Base-by-base conservation (phyloP, 2,329 filamentous ascomycete genomes). In the Neonectria neomacrospora region DNA sequence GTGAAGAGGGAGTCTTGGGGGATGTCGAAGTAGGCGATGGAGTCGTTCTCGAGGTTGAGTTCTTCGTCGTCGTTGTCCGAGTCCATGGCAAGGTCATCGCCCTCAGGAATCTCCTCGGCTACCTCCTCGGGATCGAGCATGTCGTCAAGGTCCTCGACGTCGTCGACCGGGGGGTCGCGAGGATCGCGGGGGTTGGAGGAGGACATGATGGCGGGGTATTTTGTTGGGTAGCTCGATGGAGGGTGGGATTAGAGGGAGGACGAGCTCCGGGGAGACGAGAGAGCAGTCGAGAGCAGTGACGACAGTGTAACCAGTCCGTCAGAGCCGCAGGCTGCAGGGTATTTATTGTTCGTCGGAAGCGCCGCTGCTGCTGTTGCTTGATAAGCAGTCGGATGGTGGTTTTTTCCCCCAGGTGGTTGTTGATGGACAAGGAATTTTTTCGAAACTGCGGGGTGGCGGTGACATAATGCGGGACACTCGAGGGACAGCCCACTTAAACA, bases 1-100 rank as follows among this genome's bases (percentile, higher is more conserved):
- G 92, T 89, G 83, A 97, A 99, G 74, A 99, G 91, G 64, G 91
- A 94, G 85, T 97, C 94, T 71, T 89, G 91, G 82, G 97, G 93
- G 37, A 81, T 80, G 82, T 98, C 96, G 75, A 98, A 97, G 83
- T 97, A 95, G 64, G 93, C 95, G 69, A 90, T 85, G 69, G 93
- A 96, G 84, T 99, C 95, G 83, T 98, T 99, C 67, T 96, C 88
- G 7, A 98, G 85, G 44, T 88, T 81, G 44, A 97, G 88, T 77
- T 96, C 93, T 71, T 91, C 92, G 54, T 95, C 92, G 69, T 92
- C 90, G 57, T 89, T 88, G 63, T 87, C 87, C 4, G 89, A 91
- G 74, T 95, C 93, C 93, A 97, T 97, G 45, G 87, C 87, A 57
- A 92, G 85, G 76, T 97, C 92, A 54, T 86, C 89, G 64, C 88